A percentile compares a stretch with the other conserved stretches of the same genome.
phyloP scores from a whole-genome alignment of 805 yeast species.

The Candida maltosa region DNA sequence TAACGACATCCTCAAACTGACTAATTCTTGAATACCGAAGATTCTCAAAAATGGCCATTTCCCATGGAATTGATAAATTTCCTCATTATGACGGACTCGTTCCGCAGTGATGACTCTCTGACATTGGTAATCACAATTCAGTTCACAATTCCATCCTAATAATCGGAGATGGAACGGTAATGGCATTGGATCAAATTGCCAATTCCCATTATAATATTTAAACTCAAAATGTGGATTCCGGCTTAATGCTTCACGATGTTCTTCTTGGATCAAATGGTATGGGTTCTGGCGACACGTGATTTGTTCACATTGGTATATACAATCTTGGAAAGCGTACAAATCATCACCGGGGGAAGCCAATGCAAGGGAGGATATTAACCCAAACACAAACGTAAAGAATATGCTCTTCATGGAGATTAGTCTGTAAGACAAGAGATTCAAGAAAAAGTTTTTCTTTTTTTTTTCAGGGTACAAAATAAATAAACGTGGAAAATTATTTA shows the following conservation, averaged over 20 bases:
- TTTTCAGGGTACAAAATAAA: background rate
- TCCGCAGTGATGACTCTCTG: slow-evolving; percentile 69
- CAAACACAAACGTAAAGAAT: background rate
- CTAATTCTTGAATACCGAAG: slow-evolving; percentile 81
- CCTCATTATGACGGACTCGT: slow-evolving; percentile 45
- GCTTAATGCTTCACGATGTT: slow-evolving; percentile 15
- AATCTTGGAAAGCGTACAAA: slow-evolving; percentile 52
- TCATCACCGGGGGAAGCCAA: slow-evolving; percentile 61
- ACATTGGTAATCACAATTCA: slow-evolving; percentile 91
- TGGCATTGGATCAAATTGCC: slow-evolving; percentile 36
- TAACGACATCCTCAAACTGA: slow-evolving; percentile 74
- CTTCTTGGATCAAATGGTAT: slow-evolving; percentile 21
- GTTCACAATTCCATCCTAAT: slow-evolving; percentile 70
- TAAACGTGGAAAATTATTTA: background rate
- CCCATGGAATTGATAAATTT: slow-evolving; percentile 85
- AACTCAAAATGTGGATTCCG: slow-evolving; percentile 15
- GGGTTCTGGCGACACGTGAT: slow-evolving; percentile 32
- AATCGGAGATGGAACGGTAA: slow-evolving; percentile 40
- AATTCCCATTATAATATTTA: slow-evolving; percentile 25
- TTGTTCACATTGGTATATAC: slow-evolving; percentile 48
- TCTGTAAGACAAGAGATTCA: too few relatives aligned
- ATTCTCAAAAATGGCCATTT: slow-evolving; percentile 92
- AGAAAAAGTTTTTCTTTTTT: too few relatives aligned
- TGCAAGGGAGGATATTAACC: background rate
- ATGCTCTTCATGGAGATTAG: too few relatives aligned